Evolutionary conservation across 352 stramenopile genomes (phyloP), one percentile per base, ranked within the genome.

Genomic region (Thalassiosira exigua): DNA sequence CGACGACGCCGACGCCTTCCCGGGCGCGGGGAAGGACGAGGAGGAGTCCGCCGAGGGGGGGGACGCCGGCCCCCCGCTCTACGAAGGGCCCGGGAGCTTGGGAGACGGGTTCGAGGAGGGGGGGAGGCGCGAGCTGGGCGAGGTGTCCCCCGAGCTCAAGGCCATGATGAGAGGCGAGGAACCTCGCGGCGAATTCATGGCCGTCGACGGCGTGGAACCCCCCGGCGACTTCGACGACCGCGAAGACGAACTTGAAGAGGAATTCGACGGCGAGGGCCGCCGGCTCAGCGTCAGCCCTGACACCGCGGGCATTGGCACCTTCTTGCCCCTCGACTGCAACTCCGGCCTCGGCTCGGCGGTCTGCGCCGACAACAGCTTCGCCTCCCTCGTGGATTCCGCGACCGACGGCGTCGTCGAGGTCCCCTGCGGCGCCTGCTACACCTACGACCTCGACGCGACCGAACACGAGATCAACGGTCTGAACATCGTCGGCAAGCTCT

Each of bases 401-500:
- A 21, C 22, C 12, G 33, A 33, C 12, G 68, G 29, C 1, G 41
- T 57, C 24, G 41, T 57, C 24, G 32, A 65, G 11, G 60, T 82
- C 4, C 74, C 66, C 1, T 82, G 74, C 60, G 74, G 74, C n/a
- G 46, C 53, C 29, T 82, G 74, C 56, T 67, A 64, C 61, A 53
- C 53, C 42, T 82, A 77, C 58, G 78, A 86, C 53, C 51, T 82
- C 7, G 29, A 51, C 21, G 12, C 21, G 4, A 42, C 32, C 14
- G 42, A 41, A 1, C 59, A n/a, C 17, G 53, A 30, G 21, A 76
- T 84, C 7, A 44, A 50, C 17, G 79, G 79, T 11, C 59, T 86
- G 0, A 60, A 86, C 36, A 82, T 90, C 59, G 14, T 73, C 7
- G 83, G 83, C 36, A 87, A 88, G 46, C 69, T 90, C 1, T 62